Percentiles rank a stretch among this genome's conserved stretches.
Conservation (phyloP, 176 grass and related monocot genomes). For the Phoenix roebelenii region DNA sequence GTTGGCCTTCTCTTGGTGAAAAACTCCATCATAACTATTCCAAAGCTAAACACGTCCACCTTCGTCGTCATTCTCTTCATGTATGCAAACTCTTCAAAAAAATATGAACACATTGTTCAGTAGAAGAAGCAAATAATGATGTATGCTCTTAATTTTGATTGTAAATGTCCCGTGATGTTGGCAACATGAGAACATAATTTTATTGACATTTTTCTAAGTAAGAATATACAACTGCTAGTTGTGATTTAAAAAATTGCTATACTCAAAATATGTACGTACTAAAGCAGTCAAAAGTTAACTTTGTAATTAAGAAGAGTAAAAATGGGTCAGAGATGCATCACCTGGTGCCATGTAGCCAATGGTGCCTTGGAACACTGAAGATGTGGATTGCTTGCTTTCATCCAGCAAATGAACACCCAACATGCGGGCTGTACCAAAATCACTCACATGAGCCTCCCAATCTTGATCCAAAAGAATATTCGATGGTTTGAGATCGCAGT, state of each 20-base stretch:
- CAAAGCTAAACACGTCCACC: slow-evolving; percentile 93
- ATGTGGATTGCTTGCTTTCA: slow-evolving; percentile 35
- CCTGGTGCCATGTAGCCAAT: slow-evolving; percentile 94
- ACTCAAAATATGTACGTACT: too few species aligned
- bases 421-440: slow-evolving; percentile 81
- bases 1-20: slow-evolving; percentile 69
- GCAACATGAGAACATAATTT: too few species aligned
- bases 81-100: slow-evolving; percentile 63
- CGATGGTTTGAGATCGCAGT: slow-evolving; percentile 89
- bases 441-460: slow-evolving; percentile 62
- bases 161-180: too few species aligned
- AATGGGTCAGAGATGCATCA: slow-evolving; percentile 6
- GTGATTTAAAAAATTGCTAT: too few species aligned
- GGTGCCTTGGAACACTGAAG: slow-evolving; percentile 71
- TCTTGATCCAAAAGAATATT: slow-evolving; percentile 69
- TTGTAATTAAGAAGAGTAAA: too few species aligned
- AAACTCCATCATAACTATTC: slow-evolving; percentile 66
- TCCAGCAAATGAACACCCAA: slow-evolving; percentile 43
- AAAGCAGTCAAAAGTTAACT: too few species aligned
- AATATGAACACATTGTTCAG: not conserved
- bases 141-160: too few species aligned
- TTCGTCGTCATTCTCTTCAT: slow-evolving; percentile 57
- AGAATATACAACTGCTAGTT: too few species aligned
- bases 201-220: too few species aligned
- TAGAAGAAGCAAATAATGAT: not conserved